Evolutionary conservation across 176 grass and related monocot species (phyloP), one percentile per base, ranked within the genome.

Genomic region (Triticum urartu): DNA sequence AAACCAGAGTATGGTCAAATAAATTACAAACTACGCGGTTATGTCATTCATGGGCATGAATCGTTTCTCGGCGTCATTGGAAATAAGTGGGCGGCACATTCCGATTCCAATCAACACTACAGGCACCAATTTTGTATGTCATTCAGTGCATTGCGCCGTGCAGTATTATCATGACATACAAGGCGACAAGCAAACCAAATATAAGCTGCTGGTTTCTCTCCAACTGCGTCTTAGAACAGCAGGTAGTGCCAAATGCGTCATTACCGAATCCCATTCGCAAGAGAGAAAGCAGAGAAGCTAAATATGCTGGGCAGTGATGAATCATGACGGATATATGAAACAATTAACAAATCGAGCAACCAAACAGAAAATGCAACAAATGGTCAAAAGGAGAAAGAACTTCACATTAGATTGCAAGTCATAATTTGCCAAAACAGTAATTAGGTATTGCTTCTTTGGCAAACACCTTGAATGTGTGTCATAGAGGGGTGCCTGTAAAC

Each of bases 281-380:
- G 26, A 78, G 11, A 34, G 30, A 86, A 83, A 58, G 32, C 14
- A 72, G 25, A 75, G 80, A 72, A 79, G 79, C 68, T 83, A 72
- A 48, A 20, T 32, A 63, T 75, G 54, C 1, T 75, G 32, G 4
- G 32, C 47, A 83, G 72, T 21, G 15, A 83, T 35, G 11, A 26
- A 47, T 67, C 18, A 77, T 61, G 25, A 35, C 12, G 22, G 72
- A 47, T 84, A 84, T 84, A 56, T 0, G 6, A 28, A 28, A 32
- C 26, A 73, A 42, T 38, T 30, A 47, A 80, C 25, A 10, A 25
- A 84, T 7, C 1, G 21, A 14, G 34, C 22, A 89, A 36, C n/a
- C 38, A 72, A 54, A 52, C 14, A 52, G 14, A 5, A 17, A 6
- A 6, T 54, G 50, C 50, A 83, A 13, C 39, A 8, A 9, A 26